Conservation (phyloP, 1,284 basidiomycete species). For the Naganishia sp. region DNA sequence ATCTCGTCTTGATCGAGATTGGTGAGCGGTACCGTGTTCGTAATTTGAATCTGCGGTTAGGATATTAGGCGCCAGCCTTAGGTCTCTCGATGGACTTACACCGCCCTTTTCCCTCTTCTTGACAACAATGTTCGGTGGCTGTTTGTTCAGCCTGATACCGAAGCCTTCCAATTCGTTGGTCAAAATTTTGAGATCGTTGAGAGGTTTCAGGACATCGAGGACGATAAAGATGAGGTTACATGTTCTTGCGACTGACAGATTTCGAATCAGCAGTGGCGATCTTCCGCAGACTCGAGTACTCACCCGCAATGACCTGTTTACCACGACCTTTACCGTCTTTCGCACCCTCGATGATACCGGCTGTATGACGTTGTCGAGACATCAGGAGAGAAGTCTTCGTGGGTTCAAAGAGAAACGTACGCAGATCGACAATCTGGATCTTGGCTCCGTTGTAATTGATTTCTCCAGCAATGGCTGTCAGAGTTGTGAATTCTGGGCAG, state of each 20-base stretch:
- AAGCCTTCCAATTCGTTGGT: constrained; percentile 94
- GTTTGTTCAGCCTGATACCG: constrained; percentile 94
- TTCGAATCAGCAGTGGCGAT: not conserved
- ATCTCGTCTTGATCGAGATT: constrained; percentile 95
- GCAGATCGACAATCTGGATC: constrained; percentile 62
- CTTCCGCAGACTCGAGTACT: constrained; percentile 38
- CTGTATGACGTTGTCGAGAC: constrained; percentile 52
- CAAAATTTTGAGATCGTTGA: constrained; percentile 90
- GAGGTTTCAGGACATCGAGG: constrained; percentile 94
- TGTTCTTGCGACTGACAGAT: constrained; percentile 77
- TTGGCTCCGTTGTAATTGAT: constrained; percentile 65
- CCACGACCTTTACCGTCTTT: constrained; percentile 98
- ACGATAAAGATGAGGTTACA: constrained; percentile 99
- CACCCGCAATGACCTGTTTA: constrained; percentile 88
- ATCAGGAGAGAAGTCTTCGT: constrained; percentile 3
- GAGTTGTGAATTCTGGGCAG: constrained; percentile 74
- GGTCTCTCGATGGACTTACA: constrained; percentile 38
- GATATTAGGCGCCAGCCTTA: constrained; percentile 7
- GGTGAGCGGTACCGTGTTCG: constrained; percentile 94
- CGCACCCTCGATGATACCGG: constrained; percentile 98
- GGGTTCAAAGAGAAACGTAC: constrained; percentile 33
- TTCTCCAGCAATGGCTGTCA: constrained; percentile 80
- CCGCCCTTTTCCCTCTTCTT: constrained; percentile 95
- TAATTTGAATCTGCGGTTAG: constrained; percentile 67
- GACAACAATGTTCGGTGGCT: constrained; percentile 83